Evolutionary conservation across 805 yeast genomes (phyloP).

Genomic region (Allodekkera sacchari): DNA sequence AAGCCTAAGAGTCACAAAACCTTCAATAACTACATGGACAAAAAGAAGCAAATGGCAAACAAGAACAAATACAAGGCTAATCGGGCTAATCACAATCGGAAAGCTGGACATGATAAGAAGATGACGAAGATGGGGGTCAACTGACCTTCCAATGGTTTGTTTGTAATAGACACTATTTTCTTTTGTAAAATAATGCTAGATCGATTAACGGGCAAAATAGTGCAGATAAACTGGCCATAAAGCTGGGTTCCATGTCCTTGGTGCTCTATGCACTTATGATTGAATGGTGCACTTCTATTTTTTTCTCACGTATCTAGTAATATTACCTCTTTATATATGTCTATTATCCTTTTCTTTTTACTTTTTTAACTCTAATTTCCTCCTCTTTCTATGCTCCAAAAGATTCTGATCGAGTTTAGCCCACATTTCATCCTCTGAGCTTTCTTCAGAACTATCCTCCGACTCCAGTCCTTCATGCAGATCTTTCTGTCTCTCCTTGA

Average conservation of each 20-base stretch:
- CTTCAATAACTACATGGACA: constrained; percentile 10
- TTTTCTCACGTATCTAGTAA: no score
- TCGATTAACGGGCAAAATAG: constrained; percentile 1
- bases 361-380: constrained; percentile 12
- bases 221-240: background rate
- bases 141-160: background rate
- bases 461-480: constrained; percentile 27
- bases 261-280: background rate
- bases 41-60: constrained; percentile 28
- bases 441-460: constrained; percentile 25
- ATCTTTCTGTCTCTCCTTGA: constrained; percentile 32
- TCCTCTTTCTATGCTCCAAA: constrained; percentile 21
- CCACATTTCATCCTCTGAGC: constrained; percentile 27
- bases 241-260: background rate
- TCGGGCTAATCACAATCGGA: constrained; percentile 59
- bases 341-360: background rate
- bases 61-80: constrained; percentile 50
- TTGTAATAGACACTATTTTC: background rate
- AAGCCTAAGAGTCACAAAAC: constrained; percentile 5
- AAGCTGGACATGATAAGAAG: constrained; percentile 52
- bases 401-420: constrained; percentile 17
- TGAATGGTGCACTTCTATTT: no score
- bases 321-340: background rate
- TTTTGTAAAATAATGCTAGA: background rate
- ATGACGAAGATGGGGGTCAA: background rate